phyloP scores from a whole-genome alignment of 2,329 filamentous ascomycete species.

The Colletotrichum sp. region DNA sequence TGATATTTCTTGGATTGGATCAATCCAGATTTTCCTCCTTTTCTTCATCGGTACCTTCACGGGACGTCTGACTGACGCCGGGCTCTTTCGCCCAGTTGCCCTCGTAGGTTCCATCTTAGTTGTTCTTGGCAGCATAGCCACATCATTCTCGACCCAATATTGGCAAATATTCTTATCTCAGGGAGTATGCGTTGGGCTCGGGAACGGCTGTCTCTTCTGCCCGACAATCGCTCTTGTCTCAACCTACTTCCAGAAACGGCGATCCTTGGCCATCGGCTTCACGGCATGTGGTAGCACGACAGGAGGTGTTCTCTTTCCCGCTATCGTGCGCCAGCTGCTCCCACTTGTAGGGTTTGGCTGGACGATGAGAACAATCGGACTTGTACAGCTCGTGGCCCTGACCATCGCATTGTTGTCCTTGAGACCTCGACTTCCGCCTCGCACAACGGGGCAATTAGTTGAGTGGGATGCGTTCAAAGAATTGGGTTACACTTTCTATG shows the following conservation, averaged over 20 bases:
- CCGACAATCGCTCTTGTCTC: slow-evolving; percentile 68
- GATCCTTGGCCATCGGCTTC: slow-evolving; percentile 66
- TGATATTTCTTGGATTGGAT: slow-evolving; percentile 59
- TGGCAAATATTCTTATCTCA: slow-evolving; percentile 62
- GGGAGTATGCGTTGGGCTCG: slow-evolving; percentile 60
- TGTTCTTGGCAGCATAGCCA: slow-evolving; percentile 51
- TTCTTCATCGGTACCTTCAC: slow-evolving; percentile 60
- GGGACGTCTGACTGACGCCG: slow-evolving; percentile 58
- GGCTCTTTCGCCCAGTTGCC: slow-evolving; percentile 52
- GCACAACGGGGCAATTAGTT: slow-evolving; percentile 43
- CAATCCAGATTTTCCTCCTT: slow-evolving; percentile 57
- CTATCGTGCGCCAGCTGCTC: slow-evolving; percentile 60
- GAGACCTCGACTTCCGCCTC: slow-evolving; percentile 45
- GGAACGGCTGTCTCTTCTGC: slow-evolving; percentile 68
- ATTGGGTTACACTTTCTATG: slow-evolving; percentile 41
- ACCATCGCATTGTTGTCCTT: slow-evolving; percentile 39
- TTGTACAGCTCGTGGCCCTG: slow-evolving; percentile 56
- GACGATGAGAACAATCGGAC: slow-evolving; percentile 64
- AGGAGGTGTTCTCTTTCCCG: slow-evolving; percentile 61
- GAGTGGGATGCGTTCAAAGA: slow-evolving; percentile 53
- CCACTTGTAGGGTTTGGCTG: slow-evolving; percentile 61
- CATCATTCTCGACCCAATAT: slow-evolving; percentile 49
- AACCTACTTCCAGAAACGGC: slow-evolving; percentile 66
- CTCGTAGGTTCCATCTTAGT: slow-evolving; percentile 44
- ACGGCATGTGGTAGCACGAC: slow-evolving; percentile 65